Percentiles rank a stretch among this genome's conserved stretches.
Conservation (phyloP, 805 yeast species). For the Lachancea meyersii region DNA sequence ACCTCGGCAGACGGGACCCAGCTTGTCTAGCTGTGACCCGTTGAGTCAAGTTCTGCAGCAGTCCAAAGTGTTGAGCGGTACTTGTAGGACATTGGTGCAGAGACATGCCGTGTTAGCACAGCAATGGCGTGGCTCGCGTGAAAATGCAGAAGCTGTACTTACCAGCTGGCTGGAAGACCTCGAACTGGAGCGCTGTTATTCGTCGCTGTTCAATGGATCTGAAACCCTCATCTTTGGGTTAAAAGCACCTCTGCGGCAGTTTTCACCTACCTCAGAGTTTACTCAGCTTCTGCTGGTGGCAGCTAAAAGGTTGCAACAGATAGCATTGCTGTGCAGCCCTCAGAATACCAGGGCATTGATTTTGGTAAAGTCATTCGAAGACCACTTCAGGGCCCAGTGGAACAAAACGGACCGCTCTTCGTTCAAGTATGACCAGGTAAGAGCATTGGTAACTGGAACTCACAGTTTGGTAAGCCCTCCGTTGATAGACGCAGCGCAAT, state of each 20-base stretch:
- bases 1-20: neutral
- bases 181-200: conserved; percentile 12
- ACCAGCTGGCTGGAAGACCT: conserved; percentile 5
- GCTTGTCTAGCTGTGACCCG: conserved; percentile 8
- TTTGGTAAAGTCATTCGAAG: conserved; percentile 15
- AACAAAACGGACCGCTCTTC: conserved; percentile 13
- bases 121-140: neutral
- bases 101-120: conserved; percentile 2
- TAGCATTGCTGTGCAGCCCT: neutral
- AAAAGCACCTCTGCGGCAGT: conserved; percentile 14
- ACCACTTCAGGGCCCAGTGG: conserved; percentile 15
- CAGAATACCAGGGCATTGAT: conserved; percentile 11
- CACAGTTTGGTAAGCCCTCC: conserved; percentile 17
- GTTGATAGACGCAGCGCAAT: conserved; percentile 13
- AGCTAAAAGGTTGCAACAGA: conserved; percentile 2
- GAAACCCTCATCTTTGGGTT: conserved; percentile 13
- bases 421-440: conserved; percentile 21
- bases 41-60: conserved; percentile 1
- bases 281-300: conserved; percentile 1
- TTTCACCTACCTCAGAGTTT: conserved; percentile 12
- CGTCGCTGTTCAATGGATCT: conserved; percentile 12
- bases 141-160: neutral
- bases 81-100: neutral
- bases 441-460: conserved; percentile 21
- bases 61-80: neutral